These are phyloP conservation scores for Leucosporidium scottii DNA, from an alignment of 768 basidiomycete genomes.

Conservation along the genomic window DNA sequence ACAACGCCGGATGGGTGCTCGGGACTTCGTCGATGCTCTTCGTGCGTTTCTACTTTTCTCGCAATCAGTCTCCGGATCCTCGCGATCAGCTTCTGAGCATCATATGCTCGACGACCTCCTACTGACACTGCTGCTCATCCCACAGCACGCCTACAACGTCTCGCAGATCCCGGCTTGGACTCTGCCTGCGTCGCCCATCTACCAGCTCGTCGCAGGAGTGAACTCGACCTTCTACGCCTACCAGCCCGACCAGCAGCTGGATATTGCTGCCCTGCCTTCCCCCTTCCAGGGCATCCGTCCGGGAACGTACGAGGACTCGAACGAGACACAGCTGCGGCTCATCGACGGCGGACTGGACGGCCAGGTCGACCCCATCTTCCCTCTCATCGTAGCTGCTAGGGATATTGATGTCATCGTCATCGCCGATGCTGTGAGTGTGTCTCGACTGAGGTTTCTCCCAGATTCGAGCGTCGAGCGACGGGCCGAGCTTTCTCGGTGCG, in stretches of 20 bases:
- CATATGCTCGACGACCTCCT: background rate
- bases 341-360: slow-evolving; percentile 63
- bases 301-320: slow-evolving; percentile 52
- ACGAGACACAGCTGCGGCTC: slow-evolving; percentile 53
- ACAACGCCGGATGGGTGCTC: slow-evolving; percentile 54
- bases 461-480: no score
- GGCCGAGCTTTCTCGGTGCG: slow-evolving; percentile 34
- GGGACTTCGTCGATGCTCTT: slow-evolving; percentile 54
- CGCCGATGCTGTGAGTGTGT: slow-evolving; percentile 49
- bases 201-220: background rate
- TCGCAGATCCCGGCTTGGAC: background rate
- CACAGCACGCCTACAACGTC: slow-evolving; percentile 5
- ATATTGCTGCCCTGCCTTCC: background rate
- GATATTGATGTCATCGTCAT: slow-evolving; percentile 67
- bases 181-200: background rate
- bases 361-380: slow-evolving; percentile 64
- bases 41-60: no score
- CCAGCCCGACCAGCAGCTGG: slow-evolving; percentile 1
- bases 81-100: no score
- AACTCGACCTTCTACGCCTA: background rate
- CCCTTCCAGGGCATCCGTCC: slow-evolving; percentile 45
- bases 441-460: no score
- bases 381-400: slow-evolving; percentile 61
- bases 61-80: no score
- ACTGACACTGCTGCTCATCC: background rate